These are phyloP conservation scores for Fusarium musae DNA, from an alignment of 2,329 filamentous ascomycete genomes.

Conservation along the genomic window DNA sequence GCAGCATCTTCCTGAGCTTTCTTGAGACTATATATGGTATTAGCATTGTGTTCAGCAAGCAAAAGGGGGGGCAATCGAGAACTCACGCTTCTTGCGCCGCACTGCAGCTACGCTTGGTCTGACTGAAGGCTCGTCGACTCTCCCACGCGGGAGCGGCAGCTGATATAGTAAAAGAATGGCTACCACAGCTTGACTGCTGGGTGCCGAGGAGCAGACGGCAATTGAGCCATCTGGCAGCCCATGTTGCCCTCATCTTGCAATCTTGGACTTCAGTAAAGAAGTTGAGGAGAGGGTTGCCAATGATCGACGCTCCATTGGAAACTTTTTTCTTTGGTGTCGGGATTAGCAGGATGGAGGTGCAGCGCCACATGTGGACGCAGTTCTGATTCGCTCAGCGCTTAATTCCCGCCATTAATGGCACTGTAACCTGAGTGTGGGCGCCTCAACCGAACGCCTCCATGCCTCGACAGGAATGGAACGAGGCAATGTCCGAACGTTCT, in stretches of 20 bases:
- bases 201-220: constrained; percentile 50
- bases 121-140: constrained; percentile 49
- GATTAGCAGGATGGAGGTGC: constrained; percentile 37
- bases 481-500: background rate
- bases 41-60: constrained; percentile 15
- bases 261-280: constrained; percentile 40
- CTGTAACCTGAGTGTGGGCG: constrained; percentile 4
- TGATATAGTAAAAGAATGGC: constrained; percentile 45
- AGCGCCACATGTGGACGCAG: constrained; percentile 36
- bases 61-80: constrained; percentile 1
- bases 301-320: constrained; percentile 40
- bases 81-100: constrained; percentile 58
- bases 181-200: constrained; percentile 43
- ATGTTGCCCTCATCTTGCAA: constrained; percentile 54
- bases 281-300: constrained; percentile 44
- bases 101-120: constrained; percentile 45
- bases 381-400: constrained; percentile 31
- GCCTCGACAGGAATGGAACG: background rate
- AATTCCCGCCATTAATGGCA: constrained; percentile 25
- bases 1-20: constrained; percentile 65
- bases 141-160: constrained; percentile 38
- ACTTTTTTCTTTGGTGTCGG: constrained; percentile 45
- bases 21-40: constrained; percentile 52
- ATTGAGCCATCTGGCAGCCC: constrained; percentile 55
- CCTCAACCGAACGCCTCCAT: background rate